Evolutionary conservation across 148 eudicot genomes (phyloP).

Genomic region (Beta vulgaris): DNA sequence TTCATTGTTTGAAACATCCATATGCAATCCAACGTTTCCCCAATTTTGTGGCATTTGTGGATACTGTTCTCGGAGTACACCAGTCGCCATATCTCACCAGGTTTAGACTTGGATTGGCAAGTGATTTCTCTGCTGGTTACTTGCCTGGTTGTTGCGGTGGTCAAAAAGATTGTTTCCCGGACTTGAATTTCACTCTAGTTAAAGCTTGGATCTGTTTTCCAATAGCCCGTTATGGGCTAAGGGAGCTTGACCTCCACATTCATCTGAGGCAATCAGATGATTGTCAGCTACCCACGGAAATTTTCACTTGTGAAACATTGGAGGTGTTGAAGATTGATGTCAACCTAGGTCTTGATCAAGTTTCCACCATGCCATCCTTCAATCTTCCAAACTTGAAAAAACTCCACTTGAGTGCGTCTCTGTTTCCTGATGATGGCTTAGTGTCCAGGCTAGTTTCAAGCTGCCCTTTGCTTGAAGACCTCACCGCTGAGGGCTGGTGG

Average conservation of each 20-base stretch:
- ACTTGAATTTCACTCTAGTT: background rate
- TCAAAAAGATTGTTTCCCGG: background rate
- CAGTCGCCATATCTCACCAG: background rate
- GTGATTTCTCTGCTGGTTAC: background rate
- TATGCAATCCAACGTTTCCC: background rate
- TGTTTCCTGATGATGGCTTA: constrained; percentile 6
- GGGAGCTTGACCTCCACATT: constrained; percentile 18
- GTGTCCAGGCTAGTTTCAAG: constrained; percentile 18
- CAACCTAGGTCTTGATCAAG: background rate
- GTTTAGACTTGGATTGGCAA: background rate
- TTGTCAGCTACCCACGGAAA: background rate
- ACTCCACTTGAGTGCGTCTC: background rate
- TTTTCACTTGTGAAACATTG: constrained; percentile 13
- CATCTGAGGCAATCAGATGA: background rate
- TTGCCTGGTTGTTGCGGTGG: no score
- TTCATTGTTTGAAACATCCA: background rate
- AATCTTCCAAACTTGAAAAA: constrained; percentile 21
- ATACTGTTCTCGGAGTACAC: background rate
- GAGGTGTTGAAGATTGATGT: constrained; percentile 17
- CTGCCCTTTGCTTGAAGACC: constrained; percentile 28
- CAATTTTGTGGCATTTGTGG: background rate
- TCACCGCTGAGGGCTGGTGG: background rate
- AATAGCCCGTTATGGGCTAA: background rate
- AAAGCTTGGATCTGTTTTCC: constrained; percentile 9
- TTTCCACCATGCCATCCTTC: constrained; percentile 11